Evolutionary conservation across 2,329 filamentous ascomycete genomes (phyloP).

Genomic region (Nakataea oryzae): DNA sequence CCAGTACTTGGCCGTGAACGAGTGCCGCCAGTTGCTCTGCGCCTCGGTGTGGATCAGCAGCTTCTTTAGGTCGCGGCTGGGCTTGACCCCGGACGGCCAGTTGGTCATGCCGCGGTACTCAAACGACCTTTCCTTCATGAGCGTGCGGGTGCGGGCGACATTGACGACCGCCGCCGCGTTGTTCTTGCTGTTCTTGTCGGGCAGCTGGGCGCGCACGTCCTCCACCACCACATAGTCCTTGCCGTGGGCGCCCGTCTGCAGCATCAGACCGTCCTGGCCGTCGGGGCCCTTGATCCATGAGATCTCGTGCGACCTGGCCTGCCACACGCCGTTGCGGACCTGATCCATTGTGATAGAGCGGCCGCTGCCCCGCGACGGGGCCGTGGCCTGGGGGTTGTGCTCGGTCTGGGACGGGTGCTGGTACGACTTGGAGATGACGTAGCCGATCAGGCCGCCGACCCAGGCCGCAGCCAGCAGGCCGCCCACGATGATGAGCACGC

Average conservation of each 20-base stretch:
- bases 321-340: conserved; percentile 57
- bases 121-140: conserved; percentile 66
- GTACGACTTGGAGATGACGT: conserved; percentile 55
- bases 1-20: conserved; percentile 78
- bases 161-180: conserved; percentile 21
- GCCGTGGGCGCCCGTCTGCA: conserved; percentile 55
- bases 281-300: conserved; percentile 67
- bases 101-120: conserved; percentile 44
- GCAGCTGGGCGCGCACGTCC: conserved; percentile 58
- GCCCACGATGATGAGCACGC: conserved; percentile 49
- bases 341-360: conserved; percentile 67
- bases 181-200: conserved; percentile 9
- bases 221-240: conserved; percentile 78
- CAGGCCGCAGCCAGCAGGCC: conserved; percentile 55
- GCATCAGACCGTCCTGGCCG: conserved; percentile 73
- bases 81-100: conserved; percentile 52
- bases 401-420: conserved; percentile 49
- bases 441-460: conserved; percentile 57
- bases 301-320: conserved; percentile 52
- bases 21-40: conserved; percentile 80
- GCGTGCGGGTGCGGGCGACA: conserved; percentile 44
- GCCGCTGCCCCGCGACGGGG: conserved; percentile 45
- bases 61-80: conserved; percentile 75
- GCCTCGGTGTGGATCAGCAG: conserved; percentile 70
- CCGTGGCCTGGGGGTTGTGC: conserved; percentile 59